These are phyloP conservation scores for Flaveria robusta DNA, from an alignment of 129 eudicot genomes.

Conservation along the genomic window DNA sequence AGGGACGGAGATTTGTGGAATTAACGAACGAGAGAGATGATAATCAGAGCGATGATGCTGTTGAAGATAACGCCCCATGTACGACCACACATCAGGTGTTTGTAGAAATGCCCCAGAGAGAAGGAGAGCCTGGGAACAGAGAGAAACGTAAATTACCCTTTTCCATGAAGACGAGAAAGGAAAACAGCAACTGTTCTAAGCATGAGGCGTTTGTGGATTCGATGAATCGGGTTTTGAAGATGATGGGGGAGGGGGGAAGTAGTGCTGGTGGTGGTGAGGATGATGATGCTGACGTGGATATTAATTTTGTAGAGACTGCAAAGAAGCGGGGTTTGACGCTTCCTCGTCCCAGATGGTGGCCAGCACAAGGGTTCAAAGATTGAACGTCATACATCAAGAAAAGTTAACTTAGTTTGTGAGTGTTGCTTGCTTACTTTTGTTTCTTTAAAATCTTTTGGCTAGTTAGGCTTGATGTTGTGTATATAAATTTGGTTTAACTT, in stretches of 20 bases:
- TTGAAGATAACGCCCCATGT: not conserved
- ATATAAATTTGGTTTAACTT: not conserved
- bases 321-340: conserved; percentile 41
- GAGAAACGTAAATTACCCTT: conserved; percentile 38
- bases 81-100: not conserved
- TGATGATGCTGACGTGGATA: conserved; percentile 16
- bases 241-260: not conserved
- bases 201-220: not conserved
- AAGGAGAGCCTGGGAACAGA: not conserved
- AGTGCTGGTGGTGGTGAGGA: not conserved
- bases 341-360: conserved; percentile 41
- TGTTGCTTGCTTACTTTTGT: not conserved
- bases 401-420: not conserved
- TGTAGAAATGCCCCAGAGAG: conserved; percentile 30
- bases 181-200: not conserved
- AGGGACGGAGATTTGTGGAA: not conserved
- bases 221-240: conserved; percentile 11
- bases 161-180: not conserved
- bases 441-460: not conserved
- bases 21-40: no score
- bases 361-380: conserved; percentile 18
- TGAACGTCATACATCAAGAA: not conserved
- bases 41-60: not conserved
- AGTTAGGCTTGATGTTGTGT: not conserved
- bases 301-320: conserved; percentile 49